A percentile compares a stretch with the other conserved stretches of the same genome.
phyloP scores from a whole-genome alignment of 2,329 filamentous ascomycete genomes.

The Aspergillus fijiensis region DNA sequence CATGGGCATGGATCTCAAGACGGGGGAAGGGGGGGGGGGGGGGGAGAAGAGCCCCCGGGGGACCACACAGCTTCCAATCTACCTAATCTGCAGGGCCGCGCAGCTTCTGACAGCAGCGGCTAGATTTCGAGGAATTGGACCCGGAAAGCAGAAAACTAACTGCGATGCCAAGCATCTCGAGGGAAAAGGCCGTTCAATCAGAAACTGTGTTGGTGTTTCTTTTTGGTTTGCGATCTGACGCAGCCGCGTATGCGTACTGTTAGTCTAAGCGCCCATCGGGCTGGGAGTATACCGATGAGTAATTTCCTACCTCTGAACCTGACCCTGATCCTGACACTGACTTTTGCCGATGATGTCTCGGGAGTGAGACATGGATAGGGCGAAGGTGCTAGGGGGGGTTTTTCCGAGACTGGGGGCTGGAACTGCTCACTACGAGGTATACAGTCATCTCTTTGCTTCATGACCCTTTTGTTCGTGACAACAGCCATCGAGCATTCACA shows the following conservation, averaged over 20 bases:
- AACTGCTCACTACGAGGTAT: no score
- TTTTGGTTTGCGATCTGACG: background rate
- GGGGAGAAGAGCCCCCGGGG: no score
- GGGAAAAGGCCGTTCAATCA: background rate
- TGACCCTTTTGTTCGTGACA: no score
- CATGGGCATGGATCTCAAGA: no score
- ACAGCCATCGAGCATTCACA: no score
- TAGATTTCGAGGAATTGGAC: background rate
- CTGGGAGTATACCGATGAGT: background rate
- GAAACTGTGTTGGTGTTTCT: background rate
- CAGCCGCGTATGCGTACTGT: background rate
- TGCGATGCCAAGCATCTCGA: background rate
- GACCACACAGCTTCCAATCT: no score
- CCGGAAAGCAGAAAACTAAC: background rate
- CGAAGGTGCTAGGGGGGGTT: no score
- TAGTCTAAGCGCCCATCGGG: background rate
- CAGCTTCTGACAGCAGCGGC: conserved; percentile 6
- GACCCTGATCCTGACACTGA: background rate
- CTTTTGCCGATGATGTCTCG: background rate
- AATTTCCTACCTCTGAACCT: background rate
- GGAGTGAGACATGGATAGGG: background rate
- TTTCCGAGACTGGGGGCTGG: no score
- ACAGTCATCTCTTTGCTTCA: no score
- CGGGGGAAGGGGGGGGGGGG: no score
- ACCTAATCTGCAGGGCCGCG: background rate